Percentiles rank a stretch among this genome's conserved stretches.
These are phyloP conservation scores for Cymodocea nodosa DNA, from an alignment of 116 monocot species.

Conservation along the genomic window DNA sequence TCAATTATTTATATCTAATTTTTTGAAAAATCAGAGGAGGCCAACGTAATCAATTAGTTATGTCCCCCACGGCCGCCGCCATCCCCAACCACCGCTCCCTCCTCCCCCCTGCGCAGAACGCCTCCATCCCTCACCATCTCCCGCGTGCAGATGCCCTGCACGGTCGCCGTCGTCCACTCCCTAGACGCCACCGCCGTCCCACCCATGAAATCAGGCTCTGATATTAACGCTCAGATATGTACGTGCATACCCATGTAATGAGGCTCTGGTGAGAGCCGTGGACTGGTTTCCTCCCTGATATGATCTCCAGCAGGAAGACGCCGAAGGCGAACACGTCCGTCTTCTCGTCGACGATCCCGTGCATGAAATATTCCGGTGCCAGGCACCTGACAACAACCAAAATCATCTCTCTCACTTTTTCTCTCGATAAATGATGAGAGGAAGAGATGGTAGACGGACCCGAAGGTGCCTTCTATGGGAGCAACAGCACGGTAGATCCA, in stretches of 20 bases:
- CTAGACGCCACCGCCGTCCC: too few relatives aligned
- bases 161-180: too few relatives aligned
- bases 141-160: too few relatives aligned
- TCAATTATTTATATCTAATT: too few relatives aligned
- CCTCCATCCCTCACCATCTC: too few relatives aligned
- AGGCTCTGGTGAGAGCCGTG: constrained; percentile 70
- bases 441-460: constrained; percentile 24
- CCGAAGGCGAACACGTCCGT: constrained; percentile 78
- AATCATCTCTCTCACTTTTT: background rate
- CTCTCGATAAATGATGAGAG: background rate
- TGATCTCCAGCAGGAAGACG: constrained; percentile 61
- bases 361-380: constrained; percentile 78
- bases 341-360: constrained; percentile 73
- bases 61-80: too few relatives aligned
- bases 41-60: too few relatives aligned
- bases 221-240: background rate
- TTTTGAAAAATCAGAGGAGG: too few relatives aligned
- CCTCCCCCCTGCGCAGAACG: too few relatives aligned
- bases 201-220: too few relatives aligned
- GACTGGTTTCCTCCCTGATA: constrained; percentile 76
- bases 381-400: constrained; percentile 31
- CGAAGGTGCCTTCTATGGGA: constrained; percentile 83
- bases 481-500: constrained; percentile 52
- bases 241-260: constrained; percentile 58
- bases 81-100: too few relatives aligned